Base-by-base conservation (phyloP, 176 grass and related monocot species). In the Bolboschoenus planiculmis region DNA sequence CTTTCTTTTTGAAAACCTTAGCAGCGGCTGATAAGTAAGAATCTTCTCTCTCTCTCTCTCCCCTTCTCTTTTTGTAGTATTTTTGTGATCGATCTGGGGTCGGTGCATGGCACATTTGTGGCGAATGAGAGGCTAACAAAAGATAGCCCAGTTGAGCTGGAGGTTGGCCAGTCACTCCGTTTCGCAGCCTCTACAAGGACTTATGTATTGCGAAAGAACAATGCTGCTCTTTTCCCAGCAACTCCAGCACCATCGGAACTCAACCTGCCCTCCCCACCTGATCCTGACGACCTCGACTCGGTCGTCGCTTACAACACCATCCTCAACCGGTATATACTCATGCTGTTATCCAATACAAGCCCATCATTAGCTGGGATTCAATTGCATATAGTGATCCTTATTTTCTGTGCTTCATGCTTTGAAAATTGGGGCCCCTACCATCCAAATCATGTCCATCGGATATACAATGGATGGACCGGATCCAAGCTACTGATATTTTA, bases 101-200 rank as follows among this genome's bases (percentile, higher is more conserved):
- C 96, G 15, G 90, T 98, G 43, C 96, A 98, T 86, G 96, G 96
- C 60, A 98, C 96, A 58, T 95, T 98, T 84, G 92, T 98, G 86
- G 96, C 89, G 21, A 98, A 95, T 86, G 96, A 98, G 84, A 93
- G 96, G 85, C 74, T 98, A 81, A 88, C 78, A 3, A 95, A 95
- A 81, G 96, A 98, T 43, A 95, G 70, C 75, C 92, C 92, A 51
- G 89, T 98, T 55, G 96, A 98, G 50, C 87, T 98, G 83, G 96
- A 98, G 87, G 87, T 95, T 90, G 96, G 96, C 43, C 96, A 95
- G 79, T 98, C 96, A 39, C 87, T 98, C 76, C 87, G 90, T 27
- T 95, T 98, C 65, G 96, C 92, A 80, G 92, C 96, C 83, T 98
- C 96, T 68, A 93, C 96, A 39, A 90, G 96, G 84, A 93, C 13